A percentile compares a stretch with the other conserved stretches of the same genome.
Conservation (phyloP, 2,329 filamentous ascomycete species). For the Beauveria brongniartii region DNA sequence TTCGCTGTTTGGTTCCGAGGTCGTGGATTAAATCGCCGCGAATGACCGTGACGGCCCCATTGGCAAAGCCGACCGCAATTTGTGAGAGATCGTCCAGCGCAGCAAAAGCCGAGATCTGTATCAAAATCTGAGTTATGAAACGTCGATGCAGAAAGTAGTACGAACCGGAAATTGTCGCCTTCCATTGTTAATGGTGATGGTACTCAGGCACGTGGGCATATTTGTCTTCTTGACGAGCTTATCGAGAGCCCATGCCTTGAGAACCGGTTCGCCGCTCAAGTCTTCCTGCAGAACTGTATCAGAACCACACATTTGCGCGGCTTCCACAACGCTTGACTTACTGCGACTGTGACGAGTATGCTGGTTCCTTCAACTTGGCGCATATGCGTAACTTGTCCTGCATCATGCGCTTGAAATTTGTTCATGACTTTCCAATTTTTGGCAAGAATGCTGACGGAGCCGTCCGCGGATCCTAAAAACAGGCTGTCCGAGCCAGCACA, state of each 20-base stretch:
- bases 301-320: background rate
- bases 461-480: slow-evolving; percentile 80
- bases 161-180: slow-evolving; percentile 81
- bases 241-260: slow-evolving; percentile 98
- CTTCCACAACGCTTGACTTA: slow-evolving; percentile 23
- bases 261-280: slow-evolving; percentile 72
- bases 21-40: slow-evolving; percentile 93
- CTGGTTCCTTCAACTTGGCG: slow-evolving; percentile 84
- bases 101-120: slow-evolving; percentile 78
- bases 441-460: slow-evolving; percentile 79
- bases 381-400: slow-evolving; percentile 78
- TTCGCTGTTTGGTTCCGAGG: slow-evolving; percentile 84
- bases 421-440: slow-evolving; percentile 79
- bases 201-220: slow-evolving; percentile 79
- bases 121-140: slow-evolving; percentile 6
- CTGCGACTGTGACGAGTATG: slow-evolving; percentile 72
- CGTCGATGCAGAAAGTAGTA: background rate
- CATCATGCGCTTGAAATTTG: slow-evolving; percentile 80
- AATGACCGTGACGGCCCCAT: slow-evolving; percentile 88
- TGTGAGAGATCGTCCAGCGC: slow-evolving; percentile 84
- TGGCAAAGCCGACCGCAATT: slow-evolving; percentile 90
- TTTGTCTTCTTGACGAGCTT: slow-evolving; percentile 92
- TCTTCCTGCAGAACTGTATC: slow-evolving; percentile 54
- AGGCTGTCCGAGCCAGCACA: slow-evolving; percentile 83
- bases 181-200: slow-evolving; percentile 78